Percentiles rank a stretch among this genome's conserved stretches.
These are phyloP conservation scores for Dactylonectria estremocensis DNA, from an alignment of 2,329 filamentous ascomycete genomes.

Conservation along the genomic window DNA sequence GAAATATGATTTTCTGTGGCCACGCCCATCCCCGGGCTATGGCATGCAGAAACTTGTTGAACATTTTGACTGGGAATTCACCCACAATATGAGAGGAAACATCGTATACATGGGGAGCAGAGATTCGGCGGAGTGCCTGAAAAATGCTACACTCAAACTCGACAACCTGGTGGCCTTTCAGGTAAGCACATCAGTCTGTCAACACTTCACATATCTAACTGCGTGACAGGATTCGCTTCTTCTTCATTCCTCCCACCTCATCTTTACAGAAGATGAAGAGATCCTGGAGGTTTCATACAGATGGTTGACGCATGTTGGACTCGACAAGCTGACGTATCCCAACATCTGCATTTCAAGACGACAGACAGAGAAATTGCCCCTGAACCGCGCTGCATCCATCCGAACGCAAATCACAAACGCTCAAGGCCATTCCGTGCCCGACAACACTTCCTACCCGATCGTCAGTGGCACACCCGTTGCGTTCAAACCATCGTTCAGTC, in stretches of 20 bases:
- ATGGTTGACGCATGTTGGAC: slow-evolving; percentile 48
- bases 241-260: slow-evolving; percentile 39
- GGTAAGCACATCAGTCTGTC: slow-evolving; percentile 25
- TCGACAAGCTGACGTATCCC: slow-evolving; percentile 47
- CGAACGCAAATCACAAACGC: slow-evolving; percentile 36
- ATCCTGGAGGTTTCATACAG: slow-evolving; percentile 39
- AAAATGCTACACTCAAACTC: slow-evolving; percentile 39
- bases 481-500: slow-evolving; percentile 22
- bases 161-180: slow-evolving; percentile 36
- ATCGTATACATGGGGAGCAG: slow-evolving; percentile 50
- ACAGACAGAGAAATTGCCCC: slow-evolving; percentile 34
- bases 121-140: slow-evolving; percentile 20
- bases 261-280: slow-evolving; percentile 37
- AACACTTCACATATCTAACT: slow-evolving; percentile 27
- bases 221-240: slow-evolving; percentile 32
- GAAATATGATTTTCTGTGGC: slow-evolving; percentile 36
- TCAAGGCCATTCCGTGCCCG: slow-evolving; percentile 15
- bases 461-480: background rate
- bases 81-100: slow-evolving; percentile 47
- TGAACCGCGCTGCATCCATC: slow-evolving; percentile 39
- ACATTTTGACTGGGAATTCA: slow-evolving; percentile 40
- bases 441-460: slow-evolving; percentile 30
- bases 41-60: slow-evolving; percentile 35
- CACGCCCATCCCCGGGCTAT: slow-evolving; percentile 1
- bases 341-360: slow-evolving; percentile 5